Base-by-base conservation (phyloP, 257 asterid genomes). In the Nemophila menziesii region DNA sequence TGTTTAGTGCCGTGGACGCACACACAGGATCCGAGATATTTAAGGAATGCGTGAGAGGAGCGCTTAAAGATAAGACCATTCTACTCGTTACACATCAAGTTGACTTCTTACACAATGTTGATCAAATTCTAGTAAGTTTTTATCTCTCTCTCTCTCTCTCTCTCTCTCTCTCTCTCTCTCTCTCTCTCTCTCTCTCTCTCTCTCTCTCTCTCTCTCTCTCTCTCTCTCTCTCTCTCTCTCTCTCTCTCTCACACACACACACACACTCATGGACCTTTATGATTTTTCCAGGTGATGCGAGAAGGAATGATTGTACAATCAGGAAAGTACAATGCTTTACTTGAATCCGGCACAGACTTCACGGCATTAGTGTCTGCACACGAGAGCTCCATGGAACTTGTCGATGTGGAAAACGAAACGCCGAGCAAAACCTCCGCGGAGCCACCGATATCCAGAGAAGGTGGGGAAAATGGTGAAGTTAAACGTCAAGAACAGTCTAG, bases 81-180 rank as follows among this genome's bases (percentile, higher is more conserved):
- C 44, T 90, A 37, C 92, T 90, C 16, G 99, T 90, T 12, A 90
- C 99, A 0, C 99, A 90, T 74, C 99, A 90, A 90, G 94, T 90
- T 9, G 99, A 90, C 66, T 90, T 90, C 89, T 67, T 90, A 75
- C 96, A 77, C 49, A 90, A 90, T 18, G 92, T 81, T 49, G 99
- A 90, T 65, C 79, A 63, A 44, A 90, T 90, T 61, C 59, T 90
- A 5, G 99, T 90, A 70, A n/a, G 95, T 56, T 16, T 40, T n/a
- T 14, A n/a, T 19, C 23, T 29, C 23, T 19, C 22, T 17, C 3
- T 41, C 50, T 43, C 49, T 0, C 21, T 24, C 11, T 36, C 21
- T n/a, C 23, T 19, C 20, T 41, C n/a, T 15, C 52, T 36, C 54
- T 0, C 22, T 23, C 14, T 23, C 54, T 43, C 23, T 9, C 18